Percentiles rank a stretch among this genome's conserved stretches.
Conservation (phyloP, 1,284 basidiomycete genomes). For the Wallemia ichthyophaga region DNA sequence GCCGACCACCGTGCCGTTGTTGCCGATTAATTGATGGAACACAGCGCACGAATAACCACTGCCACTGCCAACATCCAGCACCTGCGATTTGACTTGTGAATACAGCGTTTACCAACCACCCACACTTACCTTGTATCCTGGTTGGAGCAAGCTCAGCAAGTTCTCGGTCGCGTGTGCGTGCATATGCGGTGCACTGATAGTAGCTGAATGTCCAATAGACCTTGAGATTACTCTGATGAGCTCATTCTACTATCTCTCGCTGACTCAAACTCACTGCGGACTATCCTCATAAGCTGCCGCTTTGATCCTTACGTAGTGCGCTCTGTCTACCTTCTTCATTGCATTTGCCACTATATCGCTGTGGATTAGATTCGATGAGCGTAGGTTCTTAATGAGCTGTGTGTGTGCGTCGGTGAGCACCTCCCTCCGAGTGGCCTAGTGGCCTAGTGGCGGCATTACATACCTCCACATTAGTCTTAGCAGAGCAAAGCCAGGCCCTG, state of each 20-base stretch:
- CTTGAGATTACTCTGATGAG: constrained; percentile 19
- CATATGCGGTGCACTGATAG: constrained; percentile 77
- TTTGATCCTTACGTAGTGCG: constrained; percentile 31
- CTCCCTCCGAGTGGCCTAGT: not conserved
- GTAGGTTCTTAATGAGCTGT: not conserved
- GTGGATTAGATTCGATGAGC: not conserved
- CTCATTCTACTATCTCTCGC: not conserved
- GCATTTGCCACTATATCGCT: constrained; percentile 21
- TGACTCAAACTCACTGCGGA: constrained; percentile 27
- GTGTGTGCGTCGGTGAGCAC: no score
- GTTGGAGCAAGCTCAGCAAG: constrained; percentile 34
- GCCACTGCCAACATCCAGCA: constrained; percentile 53
- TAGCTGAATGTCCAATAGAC: constrained; percentile 44
- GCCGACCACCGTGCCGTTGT: constrained; percentile 39
- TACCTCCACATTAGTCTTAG: not conserved
- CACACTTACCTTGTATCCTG: no score
- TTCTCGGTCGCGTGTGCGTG: constrained; percentile 53
- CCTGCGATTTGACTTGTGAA: no score
- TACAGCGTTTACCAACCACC: no score
- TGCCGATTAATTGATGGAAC: constrained; percentile 35
- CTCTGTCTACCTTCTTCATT: constrained; percentile 39
- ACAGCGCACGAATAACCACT: constrained; percentile 47
- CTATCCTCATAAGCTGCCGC: constrained; percentile 39
- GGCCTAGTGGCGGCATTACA: not conserved
- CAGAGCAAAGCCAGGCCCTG: not conserved